Base-by-base conservation (phyloP, 129 eudicot genomes). In the Pittosporum tobira region DNA sequence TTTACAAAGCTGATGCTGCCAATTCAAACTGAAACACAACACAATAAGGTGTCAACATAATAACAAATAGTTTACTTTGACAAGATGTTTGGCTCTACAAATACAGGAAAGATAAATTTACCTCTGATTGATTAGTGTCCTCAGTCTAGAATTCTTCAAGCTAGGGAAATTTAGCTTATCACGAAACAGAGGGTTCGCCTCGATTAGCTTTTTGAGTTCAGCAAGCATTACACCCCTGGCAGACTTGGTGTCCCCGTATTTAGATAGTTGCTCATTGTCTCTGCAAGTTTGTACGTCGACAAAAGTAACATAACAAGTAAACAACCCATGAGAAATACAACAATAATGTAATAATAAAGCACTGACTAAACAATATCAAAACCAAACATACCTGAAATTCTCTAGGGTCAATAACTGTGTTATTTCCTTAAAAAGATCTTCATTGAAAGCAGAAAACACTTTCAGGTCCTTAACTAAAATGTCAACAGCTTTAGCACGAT, bases 1-100 rank as follows among this genome's bases (percentile, higher is more conserved):
- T 71, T 88, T 84, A 71, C 94, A 88, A 21, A 76, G 84, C 68
- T 77, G 88, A 72, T 88, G 97, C 73, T 88, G 97, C 95, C 95
- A 88, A 57, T 88, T 88, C 68, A 88, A 79, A 77, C 95, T 88
- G 79, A 72, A 72, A 72, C 27, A 27, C 15, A 40, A 68, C 2
- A 50, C 8, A 49, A 48, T n/a, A 48, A 27, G 27, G 51, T 11
- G 43, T 64, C 40, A 62, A 40, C n/a, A 18, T 0, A 58, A 57
- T 6, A 40, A 18, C 61, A 65, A 47, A 62, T 38, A n/a, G 38
- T 42, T 59, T 24, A 48, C 36, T 20, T 42, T 48, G 5, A 57
- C 37, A 50, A 46, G 27, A 23, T 26, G 31, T 24, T 47, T n/a
- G 25, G 43, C 43, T 46, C 29, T 22, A 53, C 8, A 48, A 49